Evolutionary conservation across 106 monocot species (phyloP).

Genomic region (Dendrobium huoshanense): DNA sequence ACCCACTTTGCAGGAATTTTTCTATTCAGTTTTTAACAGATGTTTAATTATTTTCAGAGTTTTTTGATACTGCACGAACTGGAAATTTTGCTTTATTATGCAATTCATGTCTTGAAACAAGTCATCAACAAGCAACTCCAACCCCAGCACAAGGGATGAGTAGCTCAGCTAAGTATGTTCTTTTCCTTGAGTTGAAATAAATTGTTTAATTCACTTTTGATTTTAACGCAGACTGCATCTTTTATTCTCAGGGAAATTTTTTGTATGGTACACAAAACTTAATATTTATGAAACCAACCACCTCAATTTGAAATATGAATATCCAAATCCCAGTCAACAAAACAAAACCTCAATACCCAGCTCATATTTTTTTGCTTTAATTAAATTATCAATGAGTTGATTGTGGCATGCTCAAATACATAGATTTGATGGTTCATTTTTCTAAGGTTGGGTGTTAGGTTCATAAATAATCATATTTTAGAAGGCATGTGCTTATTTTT

Average conservation of each 20-base stretch:
- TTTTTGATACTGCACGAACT: slow-evolving; percentile 21
- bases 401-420: not conserved
- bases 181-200: not conserved
- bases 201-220: not conserved
- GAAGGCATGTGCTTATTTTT: not conserved
- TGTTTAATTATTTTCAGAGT: slow-evolving; percentile 18
- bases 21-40: slow-evolving; percentile 7
- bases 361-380: not conserved
- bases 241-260: not conserved
- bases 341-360: not conserved
- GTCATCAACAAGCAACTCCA: slow-evolving; percentile 15
- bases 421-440: not conserved
- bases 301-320: not conserved
- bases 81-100: slow-evolving; percentile 49
- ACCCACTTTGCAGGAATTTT: not conserved
- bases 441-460: not conserved
- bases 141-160: not conserved
- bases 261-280: not conserved
- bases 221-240: not conserved
- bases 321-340: not conserved
- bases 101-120: slow-evolving; percentile 36
- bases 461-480: not conserved
- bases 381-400: not conserved
- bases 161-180: slow-evolving; percentile 19
- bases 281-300: not conserved